Evolutionary conservation across 331 rosid genomes (phyloP).

Genomic region (Rosa hybrid): DNA sequence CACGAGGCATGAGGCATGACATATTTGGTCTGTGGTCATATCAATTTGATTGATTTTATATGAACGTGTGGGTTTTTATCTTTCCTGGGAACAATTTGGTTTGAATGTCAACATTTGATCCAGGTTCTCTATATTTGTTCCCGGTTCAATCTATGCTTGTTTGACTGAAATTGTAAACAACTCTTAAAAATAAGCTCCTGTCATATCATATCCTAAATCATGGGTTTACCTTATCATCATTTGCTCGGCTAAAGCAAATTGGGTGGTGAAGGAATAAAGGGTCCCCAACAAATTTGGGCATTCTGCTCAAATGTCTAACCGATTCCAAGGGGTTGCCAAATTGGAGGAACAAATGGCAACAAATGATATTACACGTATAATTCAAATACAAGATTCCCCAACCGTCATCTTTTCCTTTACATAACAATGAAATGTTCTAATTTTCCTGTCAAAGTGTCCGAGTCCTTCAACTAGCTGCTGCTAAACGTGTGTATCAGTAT

Average conservation of each 20-base stretch:
- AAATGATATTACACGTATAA: conserved; percentile 17
- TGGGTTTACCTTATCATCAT: neutral
- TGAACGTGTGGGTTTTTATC: neutral
- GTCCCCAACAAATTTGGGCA: neutral
- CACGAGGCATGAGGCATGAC: conserved; percentile 1
- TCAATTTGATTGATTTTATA: neutral
- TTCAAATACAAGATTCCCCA: conserved; percentile 34
- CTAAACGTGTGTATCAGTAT: conserved; percentile 26
- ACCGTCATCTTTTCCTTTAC: conserved; percentile 13
- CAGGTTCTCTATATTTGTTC: neutral
- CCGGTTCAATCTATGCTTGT: neutral
- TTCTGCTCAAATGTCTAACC: neutral
- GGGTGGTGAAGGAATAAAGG: neutral
- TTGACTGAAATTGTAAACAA: neutral
- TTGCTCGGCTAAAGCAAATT: neutral
- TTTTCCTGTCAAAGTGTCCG: conserved; percentile 16
- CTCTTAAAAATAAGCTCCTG: neutral
- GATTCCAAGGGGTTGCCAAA: neutral
- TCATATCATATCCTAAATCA: neutral
- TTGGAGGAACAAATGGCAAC: conserved; percentile 18
- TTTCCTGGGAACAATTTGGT: neutral
- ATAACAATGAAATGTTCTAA: conserved; percentile 8
- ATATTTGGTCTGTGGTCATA: neutral
- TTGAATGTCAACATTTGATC: conserved; percentile 3
- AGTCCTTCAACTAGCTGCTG: conserved; percentile 18